phyloP scores from a whole-genome alignment of 805 yeast genomes.

The Komagataella kurtzmanii region DNA sequence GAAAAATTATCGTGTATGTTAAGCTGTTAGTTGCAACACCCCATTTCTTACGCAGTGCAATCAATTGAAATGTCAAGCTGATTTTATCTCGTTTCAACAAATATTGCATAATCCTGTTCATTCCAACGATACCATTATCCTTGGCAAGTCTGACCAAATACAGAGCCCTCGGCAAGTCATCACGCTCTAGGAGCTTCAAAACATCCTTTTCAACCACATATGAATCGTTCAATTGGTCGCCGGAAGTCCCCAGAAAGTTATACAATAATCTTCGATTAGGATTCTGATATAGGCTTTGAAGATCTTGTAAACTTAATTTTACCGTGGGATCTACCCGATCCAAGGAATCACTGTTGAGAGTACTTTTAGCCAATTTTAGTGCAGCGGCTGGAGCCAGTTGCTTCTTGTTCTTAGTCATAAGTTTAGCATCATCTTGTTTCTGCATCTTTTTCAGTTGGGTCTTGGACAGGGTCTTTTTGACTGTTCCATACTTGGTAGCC shows the following conservation, averaged over 20 bases:
- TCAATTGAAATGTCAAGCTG: conserved; percentile 34
- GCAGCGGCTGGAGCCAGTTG: conserved; percentile 17
- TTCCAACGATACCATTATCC: conserved; percentile 39
- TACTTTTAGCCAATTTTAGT: conserved; percentile 8
- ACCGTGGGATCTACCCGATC: conserved; percentile 11
- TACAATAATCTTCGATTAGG: conserved; percentile 30
- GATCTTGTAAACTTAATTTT: conserved; percentile 12
- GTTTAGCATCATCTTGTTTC: neutral
- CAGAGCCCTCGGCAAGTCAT: conserved; percentile 17
- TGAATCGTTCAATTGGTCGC: conserved; percentile 45
- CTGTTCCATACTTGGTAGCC: conserved; percentile 4
- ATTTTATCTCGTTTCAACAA: conserved; percentile 27
- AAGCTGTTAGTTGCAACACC: conserved; percentile 37
- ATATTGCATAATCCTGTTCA: conserved; percentile 48
- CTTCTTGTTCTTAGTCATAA: conserved; percentile 9
- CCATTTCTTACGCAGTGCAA: conserved; percentile 49
- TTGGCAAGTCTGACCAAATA: conserved; percentile 33
- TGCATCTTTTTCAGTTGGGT: conserved; percentile 2
- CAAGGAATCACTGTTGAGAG: conserved; percentile 8
- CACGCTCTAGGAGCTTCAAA: conserved; percentile 32
- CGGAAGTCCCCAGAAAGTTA: conserved; percentile 45
- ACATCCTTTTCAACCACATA: conserved; percentile 40
- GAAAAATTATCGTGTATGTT: conserved; percentile 30
- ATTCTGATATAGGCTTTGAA: conserved; percentile 11
- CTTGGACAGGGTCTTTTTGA: neutral